phyloP scores from a whole-genome alignment of 257 asterid genomes.

The Gentiana dahurica region DNA sequence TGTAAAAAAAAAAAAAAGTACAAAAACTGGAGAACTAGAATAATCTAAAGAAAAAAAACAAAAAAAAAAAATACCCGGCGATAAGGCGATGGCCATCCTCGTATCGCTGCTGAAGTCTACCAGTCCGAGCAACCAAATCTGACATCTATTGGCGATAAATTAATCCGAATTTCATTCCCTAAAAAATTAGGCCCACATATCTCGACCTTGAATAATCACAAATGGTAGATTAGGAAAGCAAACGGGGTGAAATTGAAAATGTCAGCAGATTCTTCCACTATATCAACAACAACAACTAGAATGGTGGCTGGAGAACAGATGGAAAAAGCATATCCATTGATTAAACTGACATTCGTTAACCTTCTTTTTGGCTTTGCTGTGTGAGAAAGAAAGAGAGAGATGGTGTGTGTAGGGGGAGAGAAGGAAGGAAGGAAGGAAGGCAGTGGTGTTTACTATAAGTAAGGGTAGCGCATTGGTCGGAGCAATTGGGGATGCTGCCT shows the following conservation, averaged over 20 bases:
- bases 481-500: slow-evolving; percentile 16
- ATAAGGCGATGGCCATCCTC: slow-evolving; percentile 81
- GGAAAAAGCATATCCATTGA: slow-evolving; percentile 7
- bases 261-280: not conserved
- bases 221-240: not conserved
- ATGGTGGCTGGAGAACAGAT: not conserved
- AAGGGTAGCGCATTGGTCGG: slow-evolving; percentile 44
- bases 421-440: not conserved
- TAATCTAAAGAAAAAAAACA: not conserved
- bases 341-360: not conserved
- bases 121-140: slow-evolving; percentile 89
- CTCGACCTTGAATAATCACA: slow-evolving; percentile 3
- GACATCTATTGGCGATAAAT: slow-evolving; percentile 45
- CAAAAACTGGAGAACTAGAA: not conserved
- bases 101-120: slow-evolving; percentile 85
- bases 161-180: not conserved
- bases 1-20: not conserved
- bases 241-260: not conserved
- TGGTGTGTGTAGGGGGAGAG: slow-evolving; percentile 1
- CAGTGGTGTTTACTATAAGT: too few species aligned
- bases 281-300: not conserved
- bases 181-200: not conserved
- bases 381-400: slow-evolving; percentile 6
- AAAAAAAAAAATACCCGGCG: slow-evolving; percentile 41
- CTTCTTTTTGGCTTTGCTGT: not conserved